Evolutionary conservation across 148 eudicot species (phyloP), one percentile per base, ranked within the genome.

Genomic region (Rhododendron vialii): DNA sequence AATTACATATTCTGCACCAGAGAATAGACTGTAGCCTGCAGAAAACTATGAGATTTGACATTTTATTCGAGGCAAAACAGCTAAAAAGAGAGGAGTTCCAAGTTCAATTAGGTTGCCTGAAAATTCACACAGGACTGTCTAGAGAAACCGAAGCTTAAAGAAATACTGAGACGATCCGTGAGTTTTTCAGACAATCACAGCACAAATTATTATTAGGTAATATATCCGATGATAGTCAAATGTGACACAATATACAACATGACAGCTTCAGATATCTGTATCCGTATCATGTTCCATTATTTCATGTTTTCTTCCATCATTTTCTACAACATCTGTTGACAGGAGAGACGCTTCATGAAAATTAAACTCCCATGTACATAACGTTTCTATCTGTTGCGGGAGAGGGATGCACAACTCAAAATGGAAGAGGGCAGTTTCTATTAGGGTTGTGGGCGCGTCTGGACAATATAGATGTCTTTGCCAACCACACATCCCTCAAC

Each of bases 401-500:
- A 7, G 22, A 26, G 28, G 41, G 5, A 14, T 28, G 26, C 38
- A 50, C 22, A 50, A 12, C 4, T 80, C 9, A 3, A 80, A 36
- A 24, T 8, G 76, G 83, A 80, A 41, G 63, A 14, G 45, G 57
- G 43, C 3, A 15, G 38, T 14, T 30, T 51, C 78, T 20, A 86
- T 28, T 57, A 91, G 45, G 98, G 98, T 83, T 95, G 98, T 47
- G 98, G 99, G 48, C 98, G 98, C 2, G 98, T 93, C 87, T 96
- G 99, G 61, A 96, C 98, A 50, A 95, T 91, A 85, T 88, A 95
- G 7, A 96, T 86, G 57, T 93, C 98, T 47, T 93, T 88, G 73
- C 98, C 98, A 86, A 96, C 95, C 90, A 95, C 71, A 85, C 98
- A 96, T 74, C 99, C 99, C 89, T 96, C 99, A 1, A 95, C 95